These are phyloP conservation scores for Apodospora peruviana DNA, from an alignment of 495 filamentous ascomycete genomes.

Conservation along the genomic window DNA sequence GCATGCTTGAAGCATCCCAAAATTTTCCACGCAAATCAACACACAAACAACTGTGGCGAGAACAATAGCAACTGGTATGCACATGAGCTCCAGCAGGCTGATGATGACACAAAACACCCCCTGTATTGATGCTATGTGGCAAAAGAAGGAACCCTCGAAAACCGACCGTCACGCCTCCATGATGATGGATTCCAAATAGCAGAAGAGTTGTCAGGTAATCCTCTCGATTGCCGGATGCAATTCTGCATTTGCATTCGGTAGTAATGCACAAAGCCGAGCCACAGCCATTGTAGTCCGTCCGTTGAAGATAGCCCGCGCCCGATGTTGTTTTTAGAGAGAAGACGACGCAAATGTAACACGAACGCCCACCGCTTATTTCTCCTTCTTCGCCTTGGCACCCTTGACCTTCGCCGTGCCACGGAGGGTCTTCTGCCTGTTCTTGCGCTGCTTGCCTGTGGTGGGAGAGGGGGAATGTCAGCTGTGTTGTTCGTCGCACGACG, in stretches of 20 bases:
- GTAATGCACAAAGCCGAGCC: conserved; percentile 29
- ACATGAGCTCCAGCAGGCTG: no score
- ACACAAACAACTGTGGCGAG: no score
- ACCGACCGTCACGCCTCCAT: conserved; percentile 31
- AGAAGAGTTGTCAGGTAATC: conserved; percentile 8
- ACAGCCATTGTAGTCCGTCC: conserved; percentile 25
- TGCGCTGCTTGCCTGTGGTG: conserved; percentile 94
- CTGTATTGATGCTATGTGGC: conserved; percentile 33
- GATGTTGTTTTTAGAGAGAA: conserved; percentile 19
- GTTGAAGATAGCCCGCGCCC: conserved; percentile 17
- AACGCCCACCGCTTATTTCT: conserved; percentile 39
- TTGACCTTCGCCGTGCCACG: conserved; percentile 88
- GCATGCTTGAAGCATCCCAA: no score
- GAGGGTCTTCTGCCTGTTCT: conserved; percentile 98
- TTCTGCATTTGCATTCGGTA: conserved; percentile 16
- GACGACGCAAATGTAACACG: conserved; percentile 24
- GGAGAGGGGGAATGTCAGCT: conserved; percentile 28
- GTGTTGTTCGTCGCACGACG: neutral
- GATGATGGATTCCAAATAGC: conserved; percentile 13
- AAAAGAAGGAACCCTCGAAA: conserved; percentile 20
- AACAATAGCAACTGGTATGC: no score
- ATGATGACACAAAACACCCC: conserved; percentile 16
- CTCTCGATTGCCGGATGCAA: conserved; percentile 18
- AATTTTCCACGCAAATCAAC: no score
- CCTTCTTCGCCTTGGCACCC: conserved; percentile 80